Evolutionary conservation across 2,329 filamentous ascomycete species (phyloP), one percentile per base, ranked within the genome.

Genomic region (Cladosporium cucumerinum): DNA sequence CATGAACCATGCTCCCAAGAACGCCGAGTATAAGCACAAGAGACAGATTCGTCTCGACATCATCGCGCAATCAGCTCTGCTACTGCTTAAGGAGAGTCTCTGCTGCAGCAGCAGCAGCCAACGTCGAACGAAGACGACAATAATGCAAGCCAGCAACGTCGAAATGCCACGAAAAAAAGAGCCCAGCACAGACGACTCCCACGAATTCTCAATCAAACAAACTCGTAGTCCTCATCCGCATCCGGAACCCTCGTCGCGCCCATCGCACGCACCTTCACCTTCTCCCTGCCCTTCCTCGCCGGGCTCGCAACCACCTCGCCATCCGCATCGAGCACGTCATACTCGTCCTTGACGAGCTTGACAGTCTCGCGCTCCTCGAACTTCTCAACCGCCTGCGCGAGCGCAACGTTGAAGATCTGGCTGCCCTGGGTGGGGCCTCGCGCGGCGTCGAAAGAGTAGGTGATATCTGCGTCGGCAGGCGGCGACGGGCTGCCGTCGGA

Each of bases 351-450:
- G 73, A 86, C 82, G 57, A 88, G 74, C 76, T 86, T 85, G 75
- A 86, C 84, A 2, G 84, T 87, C 76, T 86, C 82, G 70, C 82
- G 82, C 67, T 82, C 83, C 76, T 88, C 85, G 72, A 82, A 88
- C 68, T 81, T 82, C 78, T 86, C 82, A 48, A 87, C 82, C 1
- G 86, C 86, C 74, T 85, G 82, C 63, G 79, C 81, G 36, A 88
- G 78, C 12, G 86, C 85, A 18, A 79, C 78, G 66, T 83, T 82
- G 57, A 88, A 78, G 72, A 88, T 81, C 72, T 85, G 84, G 74
- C 83, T 84, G 48, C 85, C 85, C 34, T 82, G 78, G 66, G 75
- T 79, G 18, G 84, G 84, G 28, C 81, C 81, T 23, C 77, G 75
- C 4, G 76, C 70, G 14, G 81, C 79, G 66, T 86, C 84, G 76